Conservation (phyloP, 2,329 filamentous ascomycete species). For the Fusarium poae region DNA sequence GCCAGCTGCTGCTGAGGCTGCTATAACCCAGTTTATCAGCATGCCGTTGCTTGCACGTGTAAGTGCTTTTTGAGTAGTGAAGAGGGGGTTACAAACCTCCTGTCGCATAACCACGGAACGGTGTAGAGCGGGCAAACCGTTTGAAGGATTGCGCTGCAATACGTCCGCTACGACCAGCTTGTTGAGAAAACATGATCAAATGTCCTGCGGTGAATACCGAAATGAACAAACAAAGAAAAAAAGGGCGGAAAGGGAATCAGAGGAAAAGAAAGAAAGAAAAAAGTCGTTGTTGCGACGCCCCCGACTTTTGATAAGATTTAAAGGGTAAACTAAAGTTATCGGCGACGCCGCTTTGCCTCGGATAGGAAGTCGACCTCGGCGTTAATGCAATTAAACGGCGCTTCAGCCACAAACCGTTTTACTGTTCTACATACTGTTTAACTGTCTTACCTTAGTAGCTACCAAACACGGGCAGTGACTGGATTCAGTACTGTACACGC, state of each 20-base stretch:
- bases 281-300: conserved; percentile 20
- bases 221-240: conserved; percentile 6
- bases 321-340: conserved; percentile 28
- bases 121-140: conserved; percentile 34
- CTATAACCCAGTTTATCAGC: conserved; percentile 30
- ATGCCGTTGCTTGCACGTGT: conserved; percentile 16
- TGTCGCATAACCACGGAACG: conserved; percentile 47
- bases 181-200: conserved; percentile 43
- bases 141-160: conserved; percentile 44
- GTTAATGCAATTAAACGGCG: conserved; percentile 40
- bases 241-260: not conserved
- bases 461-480: conserved; percentile 2
- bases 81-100: conserved; percentile 42
- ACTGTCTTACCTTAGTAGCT: conserved; percentile 8
- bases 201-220: not conserved
- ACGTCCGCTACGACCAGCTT: conserved; percentile 45
- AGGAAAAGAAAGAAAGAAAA: not conserved
- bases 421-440: too few species aligned
- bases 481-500: not conserved
- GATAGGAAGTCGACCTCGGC: conserved; percentile 39
- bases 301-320: conserved; percentile 36
- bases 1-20: conserved; percentile 34
- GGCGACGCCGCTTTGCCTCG: conserved; percentile 42
- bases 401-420: conserved; percentile 1
- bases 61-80: conserved; percentile 2